These are phyloP conservation scores for Phaseolus lunatus DNA, from an alignment of 306 rosid species.

Conservation along the genomic window DNA sequence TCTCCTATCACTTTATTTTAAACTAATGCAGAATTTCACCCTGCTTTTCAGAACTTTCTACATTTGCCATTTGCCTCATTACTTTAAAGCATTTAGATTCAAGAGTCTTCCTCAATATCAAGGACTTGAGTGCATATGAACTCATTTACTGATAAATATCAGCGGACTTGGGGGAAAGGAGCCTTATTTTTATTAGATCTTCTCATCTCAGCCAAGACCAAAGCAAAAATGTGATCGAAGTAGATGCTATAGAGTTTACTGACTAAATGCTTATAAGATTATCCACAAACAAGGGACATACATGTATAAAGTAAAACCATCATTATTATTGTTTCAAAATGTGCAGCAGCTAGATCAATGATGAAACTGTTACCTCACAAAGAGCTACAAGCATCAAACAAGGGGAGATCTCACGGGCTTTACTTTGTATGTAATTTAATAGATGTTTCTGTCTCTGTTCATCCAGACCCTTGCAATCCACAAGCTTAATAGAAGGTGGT, in stretches of 20 bases:
- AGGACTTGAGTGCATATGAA: not conserved
- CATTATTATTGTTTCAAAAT: constrained; percentile 21
- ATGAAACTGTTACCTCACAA: constrained; percentile 68
- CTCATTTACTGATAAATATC: constrained; percentile 22
- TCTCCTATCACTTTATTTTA: not conserved
- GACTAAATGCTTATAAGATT: constrained; percentile 29
- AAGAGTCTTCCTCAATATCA: not conserved
- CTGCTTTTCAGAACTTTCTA: not conserved
- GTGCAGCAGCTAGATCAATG: constrained; percentile 21
- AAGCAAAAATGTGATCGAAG: not conserved
- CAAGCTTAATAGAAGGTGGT: constrained; percentile 60
- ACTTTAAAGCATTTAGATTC: not conserved
- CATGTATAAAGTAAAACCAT: constrained; percentile 32
- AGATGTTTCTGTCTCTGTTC: constrained; percentile 63
- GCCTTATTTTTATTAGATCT: not conserved
- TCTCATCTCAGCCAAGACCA: constrained; percentile 4
- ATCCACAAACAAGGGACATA: constrained; percentile 15
- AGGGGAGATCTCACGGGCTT: constrained; percentile 64
- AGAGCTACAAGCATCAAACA: constrained; percentile 79
- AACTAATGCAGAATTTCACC: not conserved
- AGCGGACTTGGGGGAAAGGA: not conserved
- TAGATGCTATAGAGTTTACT: constrained; percentile 12
- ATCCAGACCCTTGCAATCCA: constrained; percentile 79
- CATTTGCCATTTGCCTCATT: not conserved
- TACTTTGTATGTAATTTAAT: constrained; percentile 52